Conservation (phyloP, 2,329 filamentous ascomycete genomes). For the Aspergillus eucalypticola region DNA sequence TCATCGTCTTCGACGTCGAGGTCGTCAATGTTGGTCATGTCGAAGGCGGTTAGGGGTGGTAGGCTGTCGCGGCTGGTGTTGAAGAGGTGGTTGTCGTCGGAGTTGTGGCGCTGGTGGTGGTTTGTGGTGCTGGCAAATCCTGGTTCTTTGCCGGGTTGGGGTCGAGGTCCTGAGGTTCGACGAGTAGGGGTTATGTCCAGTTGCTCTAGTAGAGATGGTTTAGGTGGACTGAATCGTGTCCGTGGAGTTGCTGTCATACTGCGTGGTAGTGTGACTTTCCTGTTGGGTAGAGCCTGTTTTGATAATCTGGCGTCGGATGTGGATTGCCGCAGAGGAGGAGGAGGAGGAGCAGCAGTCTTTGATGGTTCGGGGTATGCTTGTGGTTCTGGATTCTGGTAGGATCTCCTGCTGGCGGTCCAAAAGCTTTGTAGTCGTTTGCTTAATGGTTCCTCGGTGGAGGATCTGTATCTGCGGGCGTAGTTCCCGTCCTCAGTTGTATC, state of each 20-base stretch:
- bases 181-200: conserved; percentile 41
- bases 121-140: background rate
- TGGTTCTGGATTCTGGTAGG: conserved; percentile 23
- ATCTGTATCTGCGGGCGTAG: conserved; percentile 28
- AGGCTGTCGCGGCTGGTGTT: conserved; percentile 26
- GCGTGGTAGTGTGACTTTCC: conserved; percentile 37
- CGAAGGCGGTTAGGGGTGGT: conserved; percentile 32
- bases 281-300: conserved; percentile 23
- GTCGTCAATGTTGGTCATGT: conserved; percentile 35
- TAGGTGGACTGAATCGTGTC: conserved; percentile 43
- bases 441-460: conserved; percentile 33
- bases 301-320: conserved; percentile 24
- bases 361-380: conserved; percentile 19
- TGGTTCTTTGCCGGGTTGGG: conserved; percentile 24
- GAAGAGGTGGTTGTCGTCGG: conserved; percentile 28
- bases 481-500: conserved; percentile 33
- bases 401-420: conserved; percentile 37
- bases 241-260: conserved; percentile 38
- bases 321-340: conserved; percentile 14
- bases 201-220: conserved; percentile 42
- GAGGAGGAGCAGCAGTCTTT: conserved; percentile 5
- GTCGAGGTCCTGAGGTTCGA: conserved; percentile 30
- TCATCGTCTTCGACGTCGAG: conserved; percentile 35
- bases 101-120: conserved; percentile 20
- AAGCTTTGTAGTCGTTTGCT: conserved; percentile 42